Percentiles rank a stretch among this genome's conserved stretches.
Evolutionary conservation across 164 flowering plant species (phyloP).

Genomic region (Sedum album): DNA sequence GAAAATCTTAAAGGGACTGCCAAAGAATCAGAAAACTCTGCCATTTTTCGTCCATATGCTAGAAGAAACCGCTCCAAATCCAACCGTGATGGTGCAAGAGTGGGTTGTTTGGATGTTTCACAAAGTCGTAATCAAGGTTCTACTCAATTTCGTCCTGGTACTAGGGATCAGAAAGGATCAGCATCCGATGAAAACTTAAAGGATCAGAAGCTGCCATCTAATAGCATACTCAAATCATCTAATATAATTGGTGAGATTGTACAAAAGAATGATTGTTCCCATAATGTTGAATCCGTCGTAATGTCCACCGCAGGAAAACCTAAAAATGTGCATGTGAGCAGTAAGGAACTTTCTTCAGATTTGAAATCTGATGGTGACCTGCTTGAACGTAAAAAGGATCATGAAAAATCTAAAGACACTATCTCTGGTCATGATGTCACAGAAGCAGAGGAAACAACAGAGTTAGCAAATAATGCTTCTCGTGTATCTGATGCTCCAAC

Average conservation of each 20-base stretch:
- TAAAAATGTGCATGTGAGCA: not conserved
- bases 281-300: slow-evolving; percentile 36
- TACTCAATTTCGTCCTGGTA: slow-evolving; percentile 35
- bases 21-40: slow-evolving; percentile 67
- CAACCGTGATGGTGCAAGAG: slow-evolving; percentile 55
- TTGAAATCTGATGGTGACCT: not conserved
- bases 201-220: slow-evolving; percentile 27
- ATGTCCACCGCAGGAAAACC: slow-evolving; percentile 13
- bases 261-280: slow-evolving; percentile 26
- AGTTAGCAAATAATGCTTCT: not conserved
- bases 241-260: slow-evolving; percentile 32
- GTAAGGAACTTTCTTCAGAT: not conserved
- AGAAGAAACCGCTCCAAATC: slow-evolving; percentile 73
- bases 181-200: slow-evolving; percentile 26
- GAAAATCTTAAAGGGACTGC: slow-evolving; percentile 51
- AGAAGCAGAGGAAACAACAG: not conserved
- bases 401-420: not conserved
- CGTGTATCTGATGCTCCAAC: not conserved
- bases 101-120: slow-evolving; percentile 36
- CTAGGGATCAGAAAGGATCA: slow-evolving; percentile 43
- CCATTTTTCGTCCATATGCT: slow-evolving; percentile 60
- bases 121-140: slow-evolving; percentile 41
- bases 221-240: slow-evolving; percentile 29
- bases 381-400: not conserved
- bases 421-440: not conserved